Evolutionary conservation across 495 filamentous ascomycete species (phyloP), one percentile per base, ranked within the genome.

Genomic region (Hypoxylon fragiforme): DNA sequence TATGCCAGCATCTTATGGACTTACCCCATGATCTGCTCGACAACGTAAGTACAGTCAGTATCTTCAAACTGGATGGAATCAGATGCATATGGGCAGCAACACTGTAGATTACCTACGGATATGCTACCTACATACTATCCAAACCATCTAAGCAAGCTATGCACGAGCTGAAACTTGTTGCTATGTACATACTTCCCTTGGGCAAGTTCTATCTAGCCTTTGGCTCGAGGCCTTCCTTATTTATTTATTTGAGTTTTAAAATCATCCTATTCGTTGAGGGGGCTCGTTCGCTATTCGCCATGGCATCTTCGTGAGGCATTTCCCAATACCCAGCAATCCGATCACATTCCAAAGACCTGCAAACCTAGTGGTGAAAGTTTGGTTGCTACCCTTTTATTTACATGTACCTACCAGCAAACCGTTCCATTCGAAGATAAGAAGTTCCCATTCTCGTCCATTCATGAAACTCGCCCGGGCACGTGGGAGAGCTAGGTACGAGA

Each of bases 251-350:
- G n/a, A n/a, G n/a, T n/a, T n/a, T n/a, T n/a, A n/a, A n/a, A n/a
- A n/a, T n/a, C n/a, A n/a, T n/a, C n/a, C n/a, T n/a, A n/a, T n/a
- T n/a, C n/a, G 24, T 9, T 28, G 24, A 28, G 24, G 24, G 24
- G n/a, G n/a, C 2, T 13, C 2, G 13, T n/a, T 30, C 14, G 1
- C 24, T 11, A 12, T 11, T 14, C 15, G 6, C 22, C 7, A 30
- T 16, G 31, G 24, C 12, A 9, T 30, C 12, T 22, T 20, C 31
- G 28, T 54, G 56, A 53, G 56, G 50, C 49, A 60, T 54, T 54
- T 60, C 44, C 50, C 39, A 37, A 50, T 18, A 47, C 4, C 39
- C 48, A 42, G 50, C 22, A 49, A 50, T 21, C 50, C 45, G 39
- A 30, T 28, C 50, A 24, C 41, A 18, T 36, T 16, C 7, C 35